Evolutionary conservation across 1,284 basidiomycete genomes (phyloP), one percentile per base, ranked within the genome.

Genomic region (Apiotrichum montevideense): DNA sequence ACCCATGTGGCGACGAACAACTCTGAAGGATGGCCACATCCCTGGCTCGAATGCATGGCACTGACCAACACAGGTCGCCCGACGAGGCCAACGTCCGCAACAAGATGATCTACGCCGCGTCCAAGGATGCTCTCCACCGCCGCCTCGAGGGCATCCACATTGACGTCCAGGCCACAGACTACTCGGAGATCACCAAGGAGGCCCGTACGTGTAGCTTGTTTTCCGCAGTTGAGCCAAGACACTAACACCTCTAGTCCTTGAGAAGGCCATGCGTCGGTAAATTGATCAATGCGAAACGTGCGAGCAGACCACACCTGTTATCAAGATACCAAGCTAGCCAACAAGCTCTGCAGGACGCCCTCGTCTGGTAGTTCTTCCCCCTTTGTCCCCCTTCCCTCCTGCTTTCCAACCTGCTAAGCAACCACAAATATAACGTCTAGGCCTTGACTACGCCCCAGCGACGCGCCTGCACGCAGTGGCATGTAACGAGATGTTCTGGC

Each of bases 41-140:
- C 8, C 13, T 39, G 37, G 21, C 21, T 21, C 21, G 21, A 21
- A 21, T 21, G 21, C 21, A 21, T 21, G 21, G 21, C 13, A 39
- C 48, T 42, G 21, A 50, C 48, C 21, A 6, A 42, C 37, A 15
- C 67, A 96, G 93, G 93, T 84, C 87, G 32, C 95, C 95, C 61
- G 93, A 96, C 72, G 79, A 80, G 44, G 85, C 92, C 52, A 88
- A 85, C 80, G 82, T 96, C 78, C 94, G 87, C 80, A 79, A 84
- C 72, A 98, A 96, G 87, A 98, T 98, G 94, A 72, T 97, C 68
- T 90, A 85, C 77, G 88, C 95, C 44, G 87, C 92, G 32, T 98
- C 95, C 63, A 90, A 87, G 78, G 90, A 94, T 45, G 89, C 87
- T 10, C 78, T 98, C 58, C 84, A 85, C 72, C 84, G 83, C 62